Evolutionary conservation across 768 basidiomycete species (phyloP), one percentile per base, ranked within the genome.

Genomic region (Lyophyllum decastes): DNA sequence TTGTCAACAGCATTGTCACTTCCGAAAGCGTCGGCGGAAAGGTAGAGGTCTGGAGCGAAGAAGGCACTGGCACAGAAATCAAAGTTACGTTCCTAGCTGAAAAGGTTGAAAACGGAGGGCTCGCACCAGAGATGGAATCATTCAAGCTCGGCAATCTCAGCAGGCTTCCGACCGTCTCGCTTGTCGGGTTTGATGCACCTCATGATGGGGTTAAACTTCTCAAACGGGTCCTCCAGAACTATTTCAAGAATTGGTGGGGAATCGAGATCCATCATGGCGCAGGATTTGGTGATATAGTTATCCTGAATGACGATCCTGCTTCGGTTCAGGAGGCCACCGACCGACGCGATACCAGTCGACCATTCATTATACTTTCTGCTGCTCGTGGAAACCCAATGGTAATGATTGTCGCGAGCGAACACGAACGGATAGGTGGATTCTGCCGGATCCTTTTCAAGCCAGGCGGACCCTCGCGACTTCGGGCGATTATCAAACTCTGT

Each of bases 31-130:
- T 98, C 52, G 83, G 87, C 25, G 95, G 95, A 46, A 94, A 94
- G 65, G 90, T 97, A 38, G 95, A 97, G 64, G 95, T 98, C 10
- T 89, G 88, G 87, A 95, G 93, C 59, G 88, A 91, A 61, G 95
- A 95, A 73, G 91, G 86, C 17, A 78, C 85, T 35, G 95, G 95
- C 25, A 97, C 95, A 2, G 94, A 95, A 69, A 94, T 97, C 71
- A 91, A 90, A 64, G 85, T 96, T 43, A 84, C 83, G 2, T 92
- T 97, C 69, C 82, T 82, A 27, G 92, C 91, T 27, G 89, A 94
- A 59, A 68, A 78, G 12, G 66, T 76, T 8, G 78, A 85, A 24
- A 80, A 78, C 22, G 70, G 70, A 16, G 68, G 66, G 2, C 30
- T 69, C 22, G 65, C 76, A 40, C 70, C 69, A 12, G 77, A 79